Base-by-base conservation (phyloP, 2,329 filamentous ascomycete species). In the Monosporascus sp. region DNA sequence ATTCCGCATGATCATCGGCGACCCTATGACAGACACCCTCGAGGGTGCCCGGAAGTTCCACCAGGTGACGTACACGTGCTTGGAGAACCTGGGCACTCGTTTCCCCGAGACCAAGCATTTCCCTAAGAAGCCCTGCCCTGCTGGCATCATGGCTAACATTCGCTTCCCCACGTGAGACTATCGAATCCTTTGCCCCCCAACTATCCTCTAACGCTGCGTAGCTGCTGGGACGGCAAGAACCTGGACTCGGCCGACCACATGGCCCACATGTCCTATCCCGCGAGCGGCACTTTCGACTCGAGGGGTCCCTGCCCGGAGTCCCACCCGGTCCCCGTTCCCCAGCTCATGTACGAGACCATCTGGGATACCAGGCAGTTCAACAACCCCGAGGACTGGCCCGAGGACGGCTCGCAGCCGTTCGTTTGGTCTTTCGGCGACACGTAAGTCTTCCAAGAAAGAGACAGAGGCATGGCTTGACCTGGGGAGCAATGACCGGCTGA, bases 1-100 rank as follows among this genome's bases (percentile, higher is more conserved):
- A 7, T 77, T 77, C 68, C 72, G 74, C 43, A 76, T 77, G 74
- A 70, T 77, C 15, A 68, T 72, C 11, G 74, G 74, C 26, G 70
- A 77, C 45, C 66, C 70, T 18, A 55, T 59, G 7, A 66, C 64
- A 49, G 60, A 68, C 11, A 68, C 57, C 51, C 58, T 63, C 51
- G 60, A 59, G 14, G 49, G 69, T 24, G 63, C 68, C 2, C 61
- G 65, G 40, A 63, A 65, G 37, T 73, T 67, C 60, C 68, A 68
- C 17, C 70, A 72, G 60, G 63, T 73, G 35, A 72, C 70, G 5
- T 73, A 72, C 56, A 72, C 70, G 8, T 74, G 71, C 55, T 62
- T 74, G n/a, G 55, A 72, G 54, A 63, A 65, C 41, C 55, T 60
- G 26, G 64, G 59, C 48, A 70, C 68, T 1, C 63, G 69, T 14